Percentiles rank a stretch among this genome's conserved stretches.
Evolutionary conservation across 176 grass and related monocot species (phyloP).

Genomic region (Echinochloa phyllopogon): DNA sequence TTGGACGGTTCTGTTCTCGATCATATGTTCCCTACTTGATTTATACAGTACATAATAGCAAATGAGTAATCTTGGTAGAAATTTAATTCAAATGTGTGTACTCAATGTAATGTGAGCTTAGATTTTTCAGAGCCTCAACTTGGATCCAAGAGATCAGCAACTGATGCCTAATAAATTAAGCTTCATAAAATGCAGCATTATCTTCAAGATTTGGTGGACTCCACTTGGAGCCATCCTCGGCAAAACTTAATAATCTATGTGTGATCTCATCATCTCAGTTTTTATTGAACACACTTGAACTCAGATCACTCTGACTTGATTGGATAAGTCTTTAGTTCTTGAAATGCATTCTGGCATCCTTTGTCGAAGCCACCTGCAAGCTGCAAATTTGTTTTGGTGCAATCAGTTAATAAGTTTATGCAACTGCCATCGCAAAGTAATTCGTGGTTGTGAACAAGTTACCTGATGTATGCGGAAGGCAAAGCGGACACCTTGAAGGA

Average conservation of each 20-base stretch:
- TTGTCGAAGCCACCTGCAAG: constrained; percentile 88
- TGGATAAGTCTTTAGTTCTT: constrained; percentile 79
- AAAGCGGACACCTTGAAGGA: constrained; percentile 82
- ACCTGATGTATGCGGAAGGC: constrained; percentile 97
- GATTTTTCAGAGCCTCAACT: constrained; percentile 35
- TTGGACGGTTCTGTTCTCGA: not conserved
- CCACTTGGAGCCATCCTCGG: constrained; percentile 36
- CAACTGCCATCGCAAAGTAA: constrained; percentile 33
- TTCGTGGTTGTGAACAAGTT: not conserved
- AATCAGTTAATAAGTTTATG: constrained; percentile 38
- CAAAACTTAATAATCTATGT: constrained; percentile 49
- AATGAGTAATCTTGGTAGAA: not conserved
- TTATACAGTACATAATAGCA: not conserved
- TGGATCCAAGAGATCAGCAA: constrained; percentile 37
- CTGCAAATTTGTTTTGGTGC: constrained; percentile 50
- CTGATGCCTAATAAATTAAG: constrained; percentile 48
- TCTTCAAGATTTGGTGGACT: constrained; percentile 34
- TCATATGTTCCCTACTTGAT: constrained; percentile 9
- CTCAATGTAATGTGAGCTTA: not conserved
- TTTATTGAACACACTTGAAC: constrained; percentile 28
- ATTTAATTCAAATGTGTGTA: not conserved
- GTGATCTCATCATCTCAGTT: constrained; percentile 27
- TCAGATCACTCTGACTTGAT: constrained; percentile 61
- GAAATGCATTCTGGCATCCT: constrained; percentile 72
- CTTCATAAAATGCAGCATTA: constrained; percentile 36